Percentiles rank a stretch among this genome's conserved stretches.
phyloP scores from a whole-genome alignment of 352 stramenopile species.

The Aphanomyces stellatus region DNA sequence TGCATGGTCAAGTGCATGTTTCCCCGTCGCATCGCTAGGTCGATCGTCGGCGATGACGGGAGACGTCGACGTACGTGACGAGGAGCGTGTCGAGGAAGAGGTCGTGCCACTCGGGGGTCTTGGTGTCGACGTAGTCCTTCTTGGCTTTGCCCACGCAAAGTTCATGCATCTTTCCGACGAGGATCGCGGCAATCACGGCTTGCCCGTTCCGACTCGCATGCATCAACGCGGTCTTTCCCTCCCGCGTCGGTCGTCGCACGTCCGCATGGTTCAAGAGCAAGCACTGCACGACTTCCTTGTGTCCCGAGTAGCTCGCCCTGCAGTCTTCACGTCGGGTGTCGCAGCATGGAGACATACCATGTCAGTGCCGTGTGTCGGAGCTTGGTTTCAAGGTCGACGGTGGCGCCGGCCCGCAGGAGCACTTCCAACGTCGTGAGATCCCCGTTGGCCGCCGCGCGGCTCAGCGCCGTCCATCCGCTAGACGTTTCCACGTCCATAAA shows the following conservation, averaged over 20 bases:
- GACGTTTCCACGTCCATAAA: conserved; percentile 48
- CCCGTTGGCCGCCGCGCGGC: conserved; percentile 49
- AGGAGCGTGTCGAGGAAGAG: conserved; percentile 35
- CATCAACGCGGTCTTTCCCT: conserved; percentile 59
- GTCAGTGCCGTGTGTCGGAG: conserved; percentile 62
- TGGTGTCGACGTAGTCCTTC: conserved; percentile 21
- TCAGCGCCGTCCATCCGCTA: conserved; percentile 59
- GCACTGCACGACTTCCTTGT: conserved; percentile 45
- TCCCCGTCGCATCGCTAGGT: background rate
- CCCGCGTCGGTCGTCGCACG: conserved; percentile 33
- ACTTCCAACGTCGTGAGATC: conserved; percentile 29
- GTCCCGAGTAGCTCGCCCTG: conserved; percentile 55
- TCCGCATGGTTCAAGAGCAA: conserved; percentile 36
- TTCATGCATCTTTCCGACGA: conserved; percentile 39
- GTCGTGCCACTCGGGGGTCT: conserved; percentile 45
- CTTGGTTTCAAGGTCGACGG: conserved; percentile 40
- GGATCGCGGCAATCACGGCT: conserved; percentile 39
- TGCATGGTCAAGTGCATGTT: background rate
- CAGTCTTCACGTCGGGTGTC: background rate
- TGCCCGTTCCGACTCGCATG: conserved; percentile 55
- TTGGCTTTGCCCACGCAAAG: conserved; percentile 5
- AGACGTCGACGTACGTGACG: conserved; percentile 25
- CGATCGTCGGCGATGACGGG: conserved; percentile 22
- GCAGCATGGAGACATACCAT: conserved; percentile 23
- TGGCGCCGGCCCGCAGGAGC: conserved; percentile 37